Evolutionary conservation across 2,329 filamentous ascomycete species (phyloP).

Genomic region (Paracamarosporium sp.): DNA sequence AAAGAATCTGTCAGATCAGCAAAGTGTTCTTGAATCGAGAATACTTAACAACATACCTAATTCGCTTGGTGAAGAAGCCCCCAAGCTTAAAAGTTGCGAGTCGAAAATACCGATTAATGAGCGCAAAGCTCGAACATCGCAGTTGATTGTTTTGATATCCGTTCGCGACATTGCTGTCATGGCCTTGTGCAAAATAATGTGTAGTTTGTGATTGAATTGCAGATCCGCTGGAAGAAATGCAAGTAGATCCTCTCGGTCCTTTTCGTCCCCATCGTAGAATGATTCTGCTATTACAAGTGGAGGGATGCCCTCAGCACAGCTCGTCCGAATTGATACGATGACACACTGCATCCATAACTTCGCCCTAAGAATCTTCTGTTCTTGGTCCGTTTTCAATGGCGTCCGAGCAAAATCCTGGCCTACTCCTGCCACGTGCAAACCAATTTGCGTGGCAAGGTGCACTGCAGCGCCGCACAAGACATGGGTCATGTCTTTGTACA

Average conservation of each 20-base stretch:
- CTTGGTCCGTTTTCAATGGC: conserved; percentile 43
- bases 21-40: neutral
- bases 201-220: conserved; percentile 42
- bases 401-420: conserved; percentile 50
- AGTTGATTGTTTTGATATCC: conserved; percentile 38
- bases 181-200: conserved; percentile 41
- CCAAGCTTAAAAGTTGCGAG: conserved; percentile 39
- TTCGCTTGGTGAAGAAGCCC: conserved; percentile 37
- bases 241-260: conserved; percentile 41
- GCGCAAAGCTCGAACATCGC: conserved; percentile 38
- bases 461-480: conserved; percentile 49
- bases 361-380: conserved; percentile 43
- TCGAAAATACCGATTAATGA: conserved; percentile 45
- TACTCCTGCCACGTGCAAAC: conserved; percentile 47
- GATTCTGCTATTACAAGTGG: conserved; percentile 40
- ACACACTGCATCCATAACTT: conserved; percentile 47
- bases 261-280: conserved; percentile 41
- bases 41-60: conserved; percentile 28
- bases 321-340: conserved; percentile 44
- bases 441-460: conserved; percentile 50
- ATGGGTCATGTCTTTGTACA: conserved; percentile 50
- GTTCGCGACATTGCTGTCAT: conserved; percentile 42
- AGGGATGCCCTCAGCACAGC: conserved; percentile 31
- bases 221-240: conserved; percentile 37
- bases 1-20: conserved; percentile 36